Conservation (phyloP, 352 stramenopile species). For the Phytophthora citricola region DNA sequence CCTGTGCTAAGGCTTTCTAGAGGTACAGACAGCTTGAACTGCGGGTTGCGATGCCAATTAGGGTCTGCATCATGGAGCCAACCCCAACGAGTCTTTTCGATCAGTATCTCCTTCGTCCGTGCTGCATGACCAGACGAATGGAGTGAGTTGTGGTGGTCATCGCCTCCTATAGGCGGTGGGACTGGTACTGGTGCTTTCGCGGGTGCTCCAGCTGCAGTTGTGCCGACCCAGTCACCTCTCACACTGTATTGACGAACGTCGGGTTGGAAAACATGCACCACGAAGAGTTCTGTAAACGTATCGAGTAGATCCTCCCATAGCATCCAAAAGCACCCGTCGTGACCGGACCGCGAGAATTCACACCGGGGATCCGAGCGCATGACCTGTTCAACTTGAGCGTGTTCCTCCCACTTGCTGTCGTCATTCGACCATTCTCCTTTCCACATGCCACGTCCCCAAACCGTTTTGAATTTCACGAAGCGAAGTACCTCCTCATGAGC, state of each 20-base stretch:
- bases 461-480: slow-evolving; percentile 84
- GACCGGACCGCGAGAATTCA: slow-evolving; percentile 72
- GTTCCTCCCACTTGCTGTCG: slow-evolving; percentile 86
- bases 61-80: slow-evolving; percentile 78
- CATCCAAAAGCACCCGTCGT: slow-evolving; percentile 88
- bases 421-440: slow-evolving; percentile 86
- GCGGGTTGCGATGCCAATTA: slow-evolving; percentile 93
- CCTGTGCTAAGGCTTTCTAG: slow-evolving; percentile 8
- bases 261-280: slow-evolving; percentile 49
- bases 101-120: slow-evolving; percentile 41
- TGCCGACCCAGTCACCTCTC: slow-evolving; percentile 52
- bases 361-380: slow-evolving; percentile 64
- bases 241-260: slow-evolving; percentile 60
- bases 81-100: slow-evolving; percentile 72
- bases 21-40: slow-evolving; percentile 78
- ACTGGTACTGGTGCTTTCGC: slow-evolving; percentile 16
- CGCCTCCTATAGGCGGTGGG: slow-evolving; percentile 9
- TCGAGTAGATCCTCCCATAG: slow-evolving; percentile 78
- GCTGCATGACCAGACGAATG: slow-evolving; percentile 4
- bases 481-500: slow-evolving; percentile 39
- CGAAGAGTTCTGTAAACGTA: slow-evolving; percentile 75
- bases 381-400: slow-evolving; percentile 74
- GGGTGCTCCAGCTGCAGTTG: slow-evolving; percentile 50
- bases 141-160: slow-evolving; percentile 22
- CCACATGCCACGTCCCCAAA: slow-evolving; percentile 83